Base-by-base conservation (phyloP, 306 rosid species). In the Quercus mongolica region DNA sequence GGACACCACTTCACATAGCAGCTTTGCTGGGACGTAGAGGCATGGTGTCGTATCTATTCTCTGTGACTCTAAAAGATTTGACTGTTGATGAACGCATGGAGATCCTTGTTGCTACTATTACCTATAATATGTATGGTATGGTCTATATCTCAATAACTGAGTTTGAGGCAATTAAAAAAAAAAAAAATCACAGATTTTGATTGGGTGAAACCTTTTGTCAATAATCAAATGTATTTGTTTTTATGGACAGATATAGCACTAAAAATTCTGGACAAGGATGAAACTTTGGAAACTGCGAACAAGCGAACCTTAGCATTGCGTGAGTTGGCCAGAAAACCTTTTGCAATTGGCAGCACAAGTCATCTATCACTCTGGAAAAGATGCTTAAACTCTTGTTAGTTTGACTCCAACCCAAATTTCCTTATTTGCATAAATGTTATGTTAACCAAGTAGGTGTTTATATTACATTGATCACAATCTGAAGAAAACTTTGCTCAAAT, bases 311-410 rank as follows among this genome's bases (percentile, higher is more conserved):
- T 0, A n/a, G 78, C 80, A 0, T 61, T 84, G 46, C 76, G 72
- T 49, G 67, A 65, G 12, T 73, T 84, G 75, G 84, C 87, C 7
- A 74, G 35, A 68, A 76, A 54, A 31, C 73, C 82, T 3, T 7
- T 0, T 5, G 81, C 41, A 10, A 58, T 76, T 28, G 49, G 6
- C 9, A 30, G 15, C 67, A 30, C 3, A 65, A 74, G n/a, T 15
- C 14, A 13, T 14, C 76, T 33, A 49, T 20, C 76, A 55, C 4
- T 23, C 19, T 84, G 76, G 76, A 21, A 75, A 33, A 74, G 58
- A 59, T 25, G 6, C 25, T 0, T 44, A 3, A 75, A 21, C 3
- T 10, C 61, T 13, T 30, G 81, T 64, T 23, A 83, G 35, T 31
- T 31, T 31, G 35, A 31, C 1, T 31, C 35, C 6, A 31, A 31